Conservation (phyloP, 176 grass and related monocot species). For the Oryza glaberrima region DNA sequence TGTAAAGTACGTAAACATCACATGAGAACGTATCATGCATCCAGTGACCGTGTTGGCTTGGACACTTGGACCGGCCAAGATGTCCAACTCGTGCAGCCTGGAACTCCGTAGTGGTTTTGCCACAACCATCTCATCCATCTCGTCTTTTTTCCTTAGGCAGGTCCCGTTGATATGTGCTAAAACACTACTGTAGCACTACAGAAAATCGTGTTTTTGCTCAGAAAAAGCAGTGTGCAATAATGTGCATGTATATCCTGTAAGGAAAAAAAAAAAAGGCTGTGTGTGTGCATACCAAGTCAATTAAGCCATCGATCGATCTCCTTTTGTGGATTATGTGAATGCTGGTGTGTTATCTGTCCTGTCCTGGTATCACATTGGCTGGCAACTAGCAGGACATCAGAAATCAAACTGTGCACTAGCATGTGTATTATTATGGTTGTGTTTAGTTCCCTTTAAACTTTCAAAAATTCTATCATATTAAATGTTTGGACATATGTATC, state of each 20-base stretch:
- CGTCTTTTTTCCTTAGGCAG: constrained; percentile 25
- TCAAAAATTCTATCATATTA: too few species aligned
- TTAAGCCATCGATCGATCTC: background rate
- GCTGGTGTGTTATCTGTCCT: background rate
- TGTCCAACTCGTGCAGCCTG: constrained; percentile 38
- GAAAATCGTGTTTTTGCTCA: background rate
- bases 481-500: too few species aligned
- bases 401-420: background rate
- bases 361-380: constrained; percentile 16
- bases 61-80: constrained; percentile 34
- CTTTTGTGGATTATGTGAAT: constrained; percentile 25
- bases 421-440: too few species aligned
- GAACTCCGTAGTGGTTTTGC: constrained; percentile 42
- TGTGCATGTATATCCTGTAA: background rate
- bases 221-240: background rate
- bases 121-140: constrained; percentile 18
- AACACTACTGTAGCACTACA: background rate
- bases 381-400: background rate
- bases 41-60: background rate
- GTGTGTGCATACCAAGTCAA: background rate
- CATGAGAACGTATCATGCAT: background rate
- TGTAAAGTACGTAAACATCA: constrained; percentile 16
- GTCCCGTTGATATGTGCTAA: constrained; percentile 10
- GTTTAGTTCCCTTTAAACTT: too few species aligned
- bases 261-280: constrained; percentile 7